phyloP scores from a whole-genome alignment of 2,329 filamentous ascomycete genomes.

The Trichophyton simii region DNA sequence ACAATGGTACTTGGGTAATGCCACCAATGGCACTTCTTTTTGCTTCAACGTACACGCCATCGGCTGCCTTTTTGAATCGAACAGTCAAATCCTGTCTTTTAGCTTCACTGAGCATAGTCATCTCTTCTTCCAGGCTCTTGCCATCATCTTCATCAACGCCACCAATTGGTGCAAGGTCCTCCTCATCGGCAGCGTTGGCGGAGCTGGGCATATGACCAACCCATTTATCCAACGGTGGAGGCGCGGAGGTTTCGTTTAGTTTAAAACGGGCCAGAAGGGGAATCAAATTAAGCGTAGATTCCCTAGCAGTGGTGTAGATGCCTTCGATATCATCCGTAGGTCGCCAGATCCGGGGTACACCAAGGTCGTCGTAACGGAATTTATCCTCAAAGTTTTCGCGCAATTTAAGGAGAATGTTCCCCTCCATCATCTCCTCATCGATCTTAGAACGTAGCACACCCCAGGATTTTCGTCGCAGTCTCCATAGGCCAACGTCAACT shows the following conservation, averaged over 20 bases:
- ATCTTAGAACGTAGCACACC: conserved; percentile 77
- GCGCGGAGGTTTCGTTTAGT: conserved; percentile 57
- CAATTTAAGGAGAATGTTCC: conserved; percentile 87
- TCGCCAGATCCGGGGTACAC: conserved; percentile 91
- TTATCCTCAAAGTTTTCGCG: conserved; percentile 98
- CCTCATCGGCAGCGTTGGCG: conserved; percentile 71
- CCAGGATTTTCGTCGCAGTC: conserved; percentile 88
- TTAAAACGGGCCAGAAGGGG: conserved; percentile 78
- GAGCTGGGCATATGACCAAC: conserved; percentile 65
- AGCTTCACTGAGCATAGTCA: conserved; percentile 79
- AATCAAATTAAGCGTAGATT: conserved; percentile 82
- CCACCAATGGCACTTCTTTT: conserved; percentile 94
- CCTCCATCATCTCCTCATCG: conserved; percentile 96
- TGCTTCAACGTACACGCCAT: conserved; percentile 94
- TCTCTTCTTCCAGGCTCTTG: conserved; percentile 90
- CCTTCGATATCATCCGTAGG: conserved; percentile 96
- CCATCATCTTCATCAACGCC: conserved; percentile 91
- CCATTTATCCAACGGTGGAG: conserved; percentile 74
- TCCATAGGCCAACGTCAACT: conserved; percentile 85
- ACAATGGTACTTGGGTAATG: conserved; percentile 83
- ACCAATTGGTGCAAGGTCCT: conserved; percentile 77
- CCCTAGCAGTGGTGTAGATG: conserved; percentile 78
- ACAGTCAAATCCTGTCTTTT: conserved; percentile 87
- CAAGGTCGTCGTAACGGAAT: conserved; percentile 91
- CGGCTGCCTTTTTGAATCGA: conserved; percentile 95